Percentiles rank a stretch among this genome's conserved stretches.
phyloP scores from a whole-genome alignment of 202 grass and related monocot species.

The Schoenoplectus triqueter region DNA sequence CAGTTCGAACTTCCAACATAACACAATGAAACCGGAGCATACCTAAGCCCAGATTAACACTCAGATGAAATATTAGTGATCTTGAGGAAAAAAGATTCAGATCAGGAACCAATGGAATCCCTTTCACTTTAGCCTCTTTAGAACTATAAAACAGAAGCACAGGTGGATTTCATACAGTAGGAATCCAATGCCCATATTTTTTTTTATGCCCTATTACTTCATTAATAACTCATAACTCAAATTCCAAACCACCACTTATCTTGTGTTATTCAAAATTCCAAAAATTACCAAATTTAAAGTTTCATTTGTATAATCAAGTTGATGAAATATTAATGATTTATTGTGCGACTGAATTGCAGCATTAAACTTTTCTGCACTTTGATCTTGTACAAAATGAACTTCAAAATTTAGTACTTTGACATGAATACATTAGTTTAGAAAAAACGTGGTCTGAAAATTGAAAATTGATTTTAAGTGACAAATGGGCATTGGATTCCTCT shows the following conservation, averaged over 20 bases:
- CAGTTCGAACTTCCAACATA: background rate
- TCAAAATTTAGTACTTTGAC: background rate
- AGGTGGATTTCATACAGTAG: background rate
- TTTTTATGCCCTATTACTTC: no score
- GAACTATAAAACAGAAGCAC: background rate
- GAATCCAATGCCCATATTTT: background rate
- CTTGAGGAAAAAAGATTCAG: background rate
- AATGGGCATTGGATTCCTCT: background rate
- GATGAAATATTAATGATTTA: background rate
- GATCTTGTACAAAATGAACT: slow-evolving; percentile 10
- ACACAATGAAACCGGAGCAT: no score
- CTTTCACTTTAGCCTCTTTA: background rate
- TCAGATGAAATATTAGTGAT: background rate
- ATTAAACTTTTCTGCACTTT: background rate
- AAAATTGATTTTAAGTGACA: background rate
- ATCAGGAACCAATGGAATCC: background rate
- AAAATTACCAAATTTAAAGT: background rate
- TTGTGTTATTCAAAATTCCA: background rate
- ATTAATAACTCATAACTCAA: background rate
- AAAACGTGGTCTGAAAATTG: no score
- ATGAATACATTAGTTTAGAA: background rate
- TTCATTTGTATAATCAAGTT: background rate
- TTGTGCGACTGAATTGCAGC: background rate
- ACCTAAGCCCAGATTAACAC: background rate
- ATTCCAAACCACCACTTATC: slow-evolving; percentile 21